phyloP scores from a whole-genome alignment of 257 asterid species.

The Paulownia fortunei region DNA sequence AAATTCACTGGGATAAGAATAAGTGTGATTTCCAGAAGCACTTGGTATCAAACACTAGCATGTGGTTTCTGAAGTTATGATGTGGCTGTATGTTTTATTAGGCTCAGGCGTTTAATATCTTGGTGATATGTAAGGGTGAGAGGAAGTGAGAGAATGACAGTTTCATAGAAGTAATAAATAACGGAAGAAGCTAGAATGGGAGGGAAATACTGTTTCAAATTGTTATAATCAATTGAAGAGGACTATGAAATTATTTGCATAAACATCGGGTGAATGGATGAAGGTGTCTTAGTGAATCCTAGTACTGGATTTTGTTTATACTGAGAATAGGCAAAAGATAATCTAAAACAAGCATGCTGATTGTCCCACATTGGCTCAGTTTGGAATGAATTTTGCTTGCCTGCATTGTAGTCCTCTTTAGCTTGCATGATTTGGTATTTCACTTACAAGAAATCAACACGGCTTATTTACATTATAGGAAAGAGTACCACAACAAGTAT shows the following conservation, averaged over 20 bases:
- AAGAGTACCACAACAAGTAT: slow-evolving; percentile 52
- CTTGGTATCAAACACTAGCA: neutral
- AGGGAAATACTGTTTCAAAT: neutral
- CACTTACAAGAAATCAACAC: neutral
- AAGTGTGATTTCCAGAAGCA: neutral
- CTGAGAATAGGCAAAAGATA: neutral
- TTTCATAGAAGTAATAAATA: neutral
- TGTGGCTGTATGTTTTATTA: neutral
- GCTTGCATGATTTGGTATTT: neutral
- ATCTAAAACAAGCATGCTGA: neutral
- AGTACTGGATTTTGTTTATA: neutral
- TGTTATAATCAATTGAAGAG: neutral
- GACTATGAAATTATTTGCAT: neutral
- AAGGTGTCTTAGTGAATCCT: neutral
- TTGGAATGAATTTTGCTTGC: neutral
- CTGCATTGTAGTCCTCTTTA: neutral
- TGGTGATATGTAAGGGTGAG: neutral
- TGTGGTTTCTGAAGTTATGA: neutral
- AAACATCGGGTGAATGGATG: neutral
- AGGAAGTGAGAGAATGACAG: neutral
- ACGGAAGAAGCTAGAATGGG: neutral
- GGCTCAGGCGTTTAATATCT: neutral
- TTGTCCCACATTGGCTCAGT: slow-evolving; percentile 3
- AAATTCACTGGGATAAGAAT: slow-evolving; percentile 7
- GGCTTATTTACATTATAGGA: slow-evolving; percentile 27